These are phyloP conservation scores for Talaromyces thailandensis DNA, from an alignment of 495 filamentous ascomycete species.

Conservation along the genomic window DNA sequence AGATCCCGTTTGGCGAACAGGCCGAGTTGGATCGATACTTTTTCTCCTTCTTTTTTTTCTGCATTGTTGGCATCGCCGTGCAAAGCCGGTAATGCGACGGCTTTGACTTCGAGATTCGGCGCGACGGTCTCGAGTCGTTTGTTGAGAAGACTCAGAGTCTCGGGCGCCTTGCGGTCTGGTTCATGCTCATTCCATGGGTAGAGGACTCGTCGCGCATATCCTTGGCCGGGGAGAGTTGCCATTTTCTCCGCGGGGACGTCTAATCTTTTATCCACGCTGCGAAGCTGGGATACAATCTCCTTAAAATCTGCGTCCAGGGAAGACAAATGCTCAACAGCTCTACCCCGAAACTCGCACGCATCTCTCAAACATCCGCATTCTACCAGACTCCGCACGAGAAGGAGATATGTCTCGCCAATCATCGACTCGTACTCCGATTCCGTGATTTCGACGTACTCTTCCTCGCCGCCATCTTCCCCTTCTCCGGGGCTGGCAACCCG, in stretches of 20 bases:
- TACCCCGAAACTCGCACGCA: constrained; percentile 55
- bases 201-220: constrained; percentile 71
- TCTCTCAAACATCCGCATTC: constrained; percentile 63
- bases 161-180: constrained; percentile 67
- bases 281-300: background rate
- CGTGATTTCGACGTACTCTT: constrained; percentile 27
- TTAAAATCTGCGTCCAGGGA: constrained; percentile 8
- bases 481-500: constrained; percentile 13
- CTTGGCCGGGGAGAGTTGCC: constrained; percentile 56
- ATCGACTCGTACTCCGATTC: constrained; percentile 31
- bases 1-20: constrained; percentile 84
- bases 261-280: background rate
- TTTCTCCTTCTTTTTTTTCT: constrained; percentile 26
- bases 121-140: constrained; percentile 52
- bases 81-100: constrained; percentile 62
- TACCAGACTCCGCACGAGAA: constrained; percentile 48
- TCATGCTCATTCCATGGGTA: constrained; percentile 94
- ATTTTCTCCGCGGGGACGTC: background rate
- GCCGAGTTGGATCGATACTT: constrained; percentile 62
- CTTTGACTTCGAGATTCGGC: constrained; percentile 59
- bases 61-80: constrained; percentile 25
- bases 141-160: constrained; percentile 62
- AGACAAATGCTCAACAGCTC: constrained; percentile 17
- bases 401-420: constrained; percentile 29
- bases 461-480: constrained; percentile 25